Percentiles rank a stretch among this genome's conserved stretches.
These are phyloP conservation scores for Trichoderma lentiforme DNA, from an alignment of 2,329 filamentous ascomycete species.

Conservation along the genomic window DNA sequence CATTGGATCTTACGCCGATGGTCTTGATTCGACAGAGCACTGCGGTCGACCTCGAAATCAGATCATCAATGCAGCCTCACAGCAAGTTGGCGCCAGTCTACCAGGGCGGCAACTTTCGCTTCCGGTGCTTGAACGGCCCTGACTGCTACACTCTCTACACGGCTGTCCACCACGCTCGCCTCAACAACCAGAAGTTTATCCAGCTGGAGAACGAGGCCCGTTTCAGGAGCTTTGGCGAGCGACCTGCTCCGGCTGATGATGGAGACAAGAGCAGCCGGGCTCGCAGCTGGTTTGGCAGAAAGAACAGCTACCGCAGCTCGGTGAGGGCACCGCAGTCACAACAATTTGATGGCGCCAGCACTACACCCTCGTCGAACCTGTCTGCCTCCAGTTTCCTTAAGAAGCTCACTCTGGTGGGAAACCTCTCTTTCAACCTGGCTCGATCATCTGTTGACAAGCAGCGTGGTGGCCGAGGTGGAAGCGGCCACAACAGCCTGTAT, in stretches of 20 bases:
- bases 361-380: constrained; percentile 54
- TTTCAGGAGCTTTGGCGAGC: constrained; percentile 69
- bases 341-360: constrained; percentile 61
- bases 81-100: constrained; percentile 64
- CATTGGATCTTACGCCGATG: constrained; percentile 83
- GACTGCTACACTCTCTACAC: constrained; percentile 82
- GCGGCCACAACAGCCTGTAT: constrained; percentile 58
- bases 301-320: constrained; percentile 63
- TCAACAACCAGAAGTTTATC: constrained; percentile 89
- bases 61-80: constrained; percentile 73
- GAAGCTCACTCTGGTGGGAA: constrained; percentile 67
- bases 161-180: constrained; percentile 81
- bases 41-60: constrained; percentile 88
- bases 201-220: constrained; percentile 62
- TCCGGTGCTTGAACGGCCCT: constrained; percentile 71
- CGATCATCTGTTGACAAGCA: constrained; percentile 68
- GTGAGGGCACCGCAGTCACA: constrained; percentile 64
- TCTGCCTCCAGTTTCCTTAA: constrained; percentile 79
- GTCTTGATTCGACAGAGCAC: constrained; percentile 89
- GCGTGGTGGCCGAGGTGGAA: constrained; percentile 45
- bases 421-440: constrained; percentile 74
- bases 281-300: constrained; percentile 59
- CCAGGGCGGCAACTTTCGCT: constrained; percentile 76
- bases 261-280: constrained; percentile 45
- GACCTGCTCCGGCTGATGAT: constrained; percentile 46